Conservation (phyloP, 192 early-diverging fungal genomes). For the Funneliformis mosseae region DNA sequence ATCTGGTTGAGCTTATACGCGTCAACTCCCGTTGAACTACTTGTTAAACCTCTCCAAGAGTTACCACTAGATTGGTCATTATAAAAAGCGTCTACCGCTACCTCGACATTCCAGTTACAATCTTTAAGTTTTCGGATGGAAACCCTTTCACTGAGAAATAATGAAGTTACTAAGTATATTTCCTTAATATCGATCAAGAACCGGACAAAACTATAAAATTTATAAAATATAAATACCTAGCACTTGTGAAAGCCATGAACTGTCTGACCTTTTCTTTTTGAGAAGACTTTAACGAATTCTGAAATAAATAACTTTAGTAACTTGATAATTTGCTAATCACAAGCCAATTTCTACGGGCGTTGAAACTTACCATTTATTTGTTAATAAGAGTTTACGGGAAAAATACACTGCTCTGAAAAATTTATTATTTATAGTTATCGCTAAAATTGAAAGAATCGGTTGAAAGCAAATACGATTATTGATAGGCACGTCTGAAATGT, state of each 20-base stretch:
- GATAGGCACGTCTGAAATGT: too few relatives aligned
- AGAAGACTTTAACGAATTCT: slow-evolving; percentile 39
- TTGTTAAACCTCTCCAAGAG: slow-evolving; percentile 24
- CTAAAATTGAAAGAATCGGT: too few relatives aligned
- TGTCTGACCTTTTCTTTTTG: slow-evolving; percentile 50
- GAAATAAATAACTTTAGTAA: background rate
- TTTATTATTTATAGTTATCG: too few relatives aligned
- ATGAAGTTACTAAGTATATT: background rate
- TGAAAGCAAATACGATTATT: too few relatives aligned
- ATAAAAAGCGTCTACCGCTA: slow-evolving; percentile 67
- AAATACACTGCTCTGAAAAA: too few relatives aligned
- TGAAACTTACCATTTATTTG: background rate
- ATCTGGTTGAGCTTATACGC: slow-evolving; percentile 53
- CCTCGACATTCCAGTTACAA: slow-evolving; percentile 68
- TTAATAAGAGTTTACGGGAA: background rate
- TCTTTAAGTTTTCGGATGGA: slow-evolving; percentile 57
- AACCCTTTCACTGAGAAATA: slow-evolving; percentile 51
- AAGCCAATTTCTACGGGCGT: background rate
- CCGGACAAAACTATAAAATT: background rate
- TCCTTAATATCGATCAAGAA: background rate
- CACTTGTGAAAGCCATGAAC: slow-evolving; percentile 48
- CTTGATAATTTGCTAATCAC: background rate
- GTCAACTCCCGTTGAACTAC: slow-evolving; percentile 35
- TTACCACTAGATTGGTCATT: slow-evolving; percentile 35
- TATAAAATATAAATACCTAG: slow-evolving; percentile 37